Evolutionary conservation across 257 asterid species (phyloP).

Genomic region (Solanum medicagineum): DNA sequence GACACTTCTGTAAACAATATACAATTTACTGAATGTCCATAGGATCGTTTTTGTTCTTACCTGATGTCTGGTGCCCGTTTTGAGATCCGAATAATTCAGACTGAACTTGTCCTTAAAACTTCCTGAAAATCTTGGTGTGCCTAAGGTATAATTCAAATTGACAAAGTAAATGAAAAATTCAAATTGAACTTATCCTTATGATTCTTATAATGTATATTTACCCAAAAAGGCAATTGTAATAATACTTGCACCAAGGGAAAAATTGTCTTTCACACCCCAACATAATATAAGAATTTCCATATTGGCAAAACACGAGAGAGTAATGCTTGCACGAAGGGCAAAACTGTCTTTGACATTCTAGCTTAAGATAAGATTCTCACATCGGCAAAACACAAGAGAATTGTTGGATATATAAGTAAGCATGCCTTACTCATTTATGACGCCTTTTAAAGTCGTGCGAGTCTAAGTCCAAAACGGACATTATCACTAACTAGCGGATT

Average conservation of each 20-base stretch:
- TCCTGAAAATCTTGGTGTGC: slow-evolving; percentile 57
- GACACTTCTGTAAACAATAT: neutral
- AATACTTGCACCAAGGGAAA: neutral
- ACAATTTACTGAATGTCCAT: neutral
- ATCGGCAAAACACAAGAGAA: too few relatives aligned
- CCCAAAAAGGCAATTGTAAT: neutral
- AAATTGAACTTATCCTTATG: neutral
- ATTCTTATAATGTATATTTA: neutral
- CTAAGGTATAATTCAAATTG: slow-evolving; percentile 32
- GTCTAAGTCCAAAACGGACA: too few relatives aligned
- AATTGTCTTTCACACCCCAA: neutral
- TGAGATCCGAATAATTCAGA: neutral
- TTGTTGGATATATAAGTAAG: too few relatives aligned
- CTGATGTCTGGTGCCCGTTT: neutral
- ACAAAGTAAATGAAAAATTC: neutral
- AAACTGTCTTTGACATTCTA: too few relatives aligned
- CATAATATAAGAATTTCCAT: too few relatives aligned
- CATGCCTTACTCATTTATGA: too few relatives aligned
- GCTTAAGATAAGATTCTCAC: too few relatives aligned
- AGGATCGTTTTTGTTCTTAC: neutral
- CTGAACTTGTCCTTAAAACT: slow-evolving; percentile 33
- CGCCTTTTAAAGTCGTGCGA: too few relatives aligned
- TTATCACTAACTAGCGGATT: too few relatives aligned
- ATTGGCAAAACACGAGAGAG: too few relatives aligned
- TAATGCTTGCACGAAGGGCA: too few relatives aligned